Evolutionary conservation across 2,329 filamentous ascomycete genomes (phyloP).

Genomic region (Ascochyta fabae): DNA sequence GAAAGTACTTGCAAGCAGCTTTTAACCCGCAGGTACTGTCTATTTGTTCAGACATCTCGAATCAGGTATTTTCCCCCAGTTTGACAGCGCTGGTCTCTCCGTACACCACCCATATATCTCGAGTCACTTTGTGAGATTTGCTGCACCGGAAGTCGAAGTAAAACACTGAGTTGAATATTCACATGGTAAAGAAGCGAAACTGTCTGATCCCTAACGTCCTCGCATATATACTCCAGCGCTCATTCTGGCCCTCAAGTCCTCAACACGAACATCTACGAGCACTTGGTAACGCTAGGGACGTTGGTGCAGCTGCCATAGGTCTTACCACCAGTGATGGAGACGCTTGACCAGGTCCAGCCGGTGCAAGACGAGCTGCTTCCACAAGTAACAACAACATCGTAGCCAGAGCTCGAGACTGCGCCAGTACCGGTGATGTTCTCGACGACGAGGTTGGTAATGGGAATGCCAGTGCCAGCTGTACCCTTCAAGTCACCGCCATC

Average conservation of each 20-base stretch:
- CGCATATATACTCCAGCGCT: not conserved
- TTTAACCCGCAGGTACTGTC: too few species aligned
- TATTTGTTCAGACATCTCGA: too few species aligned
- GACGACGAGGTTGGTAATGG: conserved; percentile 53
- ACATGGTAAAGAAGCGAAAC: not conserved
- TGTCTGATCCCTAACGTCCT: not conserved
- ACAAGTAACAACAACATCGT: conserved; percentile 62
- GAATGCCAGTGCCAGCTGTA: conserved; percentile 55
- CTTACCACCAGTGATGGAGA: conserved; percentile 50
- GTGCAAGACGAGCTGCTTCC: conserved; percentile 57
- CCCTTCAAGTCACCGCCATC: conserved; percentile 54
- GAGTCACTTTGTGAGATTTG: too few species aligned
- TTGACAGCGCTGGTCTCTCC: too few species aligned
- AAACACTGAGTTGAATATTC: too few species aligned
- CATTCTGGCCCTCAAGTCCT: too few species aligned
- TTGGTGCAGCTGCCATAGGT: conserved; percentile 42
- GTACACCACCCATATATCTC: too few species aligned
- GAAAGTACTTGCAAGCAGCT: too few species aligned
- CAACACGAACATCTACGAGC: conserved; percentile 12
- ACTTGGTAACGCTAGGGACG: conserved; percentile 39
- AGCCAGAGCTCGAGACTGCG: conserved; percentile 41
- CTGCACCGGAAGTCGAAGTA: too few species aligned
- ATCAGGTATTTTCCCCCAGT: too few species aligned
- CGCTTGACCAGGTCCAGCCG: conserved; percentile 61
- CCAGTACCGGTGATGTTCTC: conserved; percentile 50